phyloP scores from a whole-genome alignment of 208 protist genomes.

The Leptomonas seymouri region DNA sequence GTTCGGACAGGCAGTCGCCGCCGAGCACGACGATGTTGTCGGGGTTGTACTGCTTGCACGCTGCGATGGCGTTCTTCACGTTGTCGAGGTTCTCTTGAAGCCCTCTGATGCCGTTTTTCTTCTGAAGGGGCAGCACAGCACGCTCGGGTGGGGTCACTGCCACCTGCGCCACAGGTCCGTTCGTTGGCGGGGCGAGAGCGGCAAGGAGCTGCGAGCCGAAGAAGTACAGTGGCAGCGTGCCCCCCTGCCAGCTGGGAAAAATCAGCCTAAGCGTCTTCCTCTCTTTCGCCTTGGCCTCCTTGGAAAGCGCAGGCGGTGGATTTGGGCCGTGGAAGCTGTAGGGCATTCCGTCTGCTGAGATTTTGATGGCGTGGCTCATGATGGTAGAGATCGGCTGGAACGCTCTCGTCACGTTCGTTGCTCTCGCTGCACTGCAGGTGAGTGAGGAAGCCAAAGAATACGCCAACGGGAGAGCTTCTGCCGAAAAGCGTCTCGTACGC shows the following conservation, averaged over 20 bases:
- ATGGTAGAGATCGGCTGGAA: not conserved
- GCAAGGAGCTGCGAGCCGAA: slow-evolving; percentile 35
- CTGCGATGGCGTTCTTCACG: slow-evolving; percentile 9
- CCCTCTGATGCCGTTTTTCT: slow-evolving; percentile 12
- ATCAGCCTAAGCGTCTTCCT: slow-evolving; percentile 29
- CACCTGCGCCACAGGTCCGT: slow-evolving; percentile 11
- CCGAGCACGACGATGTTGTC: slow-evolving; percentile 35
- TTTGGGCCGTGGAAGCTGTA: slow-evolving; percentile 1
- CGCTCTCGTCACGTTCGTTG: not conserved
- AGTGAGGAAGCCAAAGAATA: no score
- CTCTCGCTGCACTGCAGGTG: not conserved
- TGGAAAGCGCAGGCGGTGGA: not conserved
- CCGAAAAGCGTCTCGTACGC: no score
- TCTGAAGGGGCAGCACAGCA: not conserved
- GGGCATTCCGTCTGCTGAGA: not conserved
- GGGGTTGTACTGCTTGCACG: slow-evolving; percentile 13
- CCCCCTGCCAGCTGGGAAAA: slow-evolving; percentile 43
- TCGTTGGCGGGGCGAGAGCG: slow-evolving; percentile 24
- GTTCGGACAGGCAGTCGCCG: slow-evolving; percentile 40
- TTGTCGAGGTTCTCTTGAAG: slow-evolving; percentile 20
- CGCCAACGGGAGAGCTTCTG: no score
- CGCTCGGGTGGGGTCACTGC: slow-evolving; percentile 3
- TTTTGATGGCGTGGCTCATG: no score
- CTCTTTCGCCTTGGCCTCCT: not conserved
- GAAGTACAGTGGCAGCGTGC: slow-evolving; percentile 31